Evolutionary conservation across 495 filamentous ascomycete genomes (phyloP).

Genomic region (Podospora bellae-mahoneyi): DNA sequence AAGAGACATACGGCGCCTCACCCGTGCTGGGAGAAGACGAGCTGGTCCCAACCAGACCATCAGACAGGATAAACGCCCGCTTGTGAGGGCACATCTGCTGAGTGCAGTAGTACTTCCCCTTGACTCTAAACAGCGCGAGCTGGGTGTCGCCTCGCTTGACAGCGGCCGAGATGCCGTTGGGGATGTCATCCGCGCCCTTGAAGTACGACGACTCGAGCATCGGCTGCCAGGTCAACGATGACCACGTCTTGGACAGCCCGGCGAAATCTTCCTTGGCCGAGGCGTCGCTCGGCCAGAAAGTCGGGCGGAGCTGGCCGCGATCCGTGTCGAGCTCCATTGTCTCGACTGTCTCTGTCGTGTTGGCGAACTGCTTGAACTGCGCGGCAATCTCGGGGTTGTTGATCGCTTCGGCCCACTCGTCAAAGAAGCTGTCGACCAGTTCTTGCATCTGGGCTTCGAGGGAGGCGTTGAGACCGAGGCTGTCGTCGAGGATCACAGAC

Average conservation of each 20-base stretch:
- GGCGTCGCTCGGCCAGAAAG: slow-evolving; percentile 73
- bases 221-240: slow-evolving; percentile 75
- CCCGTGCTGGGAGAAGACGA: slow-evolving; percentile 40
- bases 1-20: slow-evolving; percentile 69
- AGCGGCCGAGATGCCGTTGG: slow-evolving; percentile 65
- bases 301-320: slow-evolving; percentile 71
- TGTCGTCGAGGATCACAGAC: slow-evolving; percentile 83
- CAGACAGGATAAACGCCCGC: slow-evolving; percentile 83
- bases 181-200: slow-evolving; percentile 56
- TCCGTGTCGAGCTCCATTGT: slow-evolving; percentile 70
- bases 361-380: slow-evolving; percentile 83
- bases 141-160: slow-evolving; percentile 91
- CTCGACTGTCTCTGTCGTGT: slow-evolving; percentile 70
- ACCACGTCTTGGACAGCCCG: slow-evolving; percentile 63
- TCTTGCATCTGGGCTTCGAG: slow-evolving; percentile 90
- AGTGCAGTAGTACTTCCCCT: slow-evolving; percentile 79
- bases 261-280: slow-evolving; percentile 70
- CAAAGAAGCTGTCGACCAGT: slow-evolving; percentile 84
- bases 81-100: slow-evolving; percentile 99
- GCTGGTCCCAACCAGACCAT: slow-evolving; percentile 83
- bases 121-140: slow-evolving; percentile 84
- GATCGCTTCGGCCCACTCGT: slow-evolving; percentile 91
- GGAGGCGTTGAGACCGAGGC: slow-evolving; percentile 79
- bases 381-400: slow-evolving; percentile 63
- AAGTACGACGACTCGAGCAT: slow-evolving; percentile 73